Evolutionary conservation across 2,329 filamentous ascomycete genomes (phyloP).

Genomic region (Botrytis pseudocinerea): DNA sequence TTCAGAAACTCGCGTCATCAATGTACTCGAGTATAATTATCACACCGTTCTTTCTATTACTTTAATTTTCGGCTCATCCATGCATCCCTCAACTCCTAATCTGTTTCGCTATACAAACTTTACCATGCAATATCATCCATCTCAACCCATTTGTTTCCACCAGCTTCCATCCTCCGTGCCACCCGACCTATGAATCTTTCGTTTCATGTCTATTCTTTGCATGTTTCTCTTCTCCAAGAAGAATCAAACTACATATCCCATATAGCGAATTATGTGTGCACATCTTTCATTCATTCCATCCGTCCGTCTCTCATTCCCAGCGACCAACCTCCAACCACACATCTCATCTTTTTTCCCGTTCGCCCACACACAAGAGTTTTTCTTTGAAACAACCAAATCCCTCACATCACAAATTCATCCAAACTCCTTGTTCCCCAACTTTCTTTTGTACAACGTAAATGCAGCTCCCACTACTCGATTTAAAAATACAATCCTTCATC

Average conservation of each 20-base stretch:
- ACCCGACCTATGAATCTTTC: background rate
- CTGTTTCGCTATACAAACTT: background rate
- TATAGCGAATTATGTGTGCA: background rate
- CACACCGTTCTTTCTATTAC: background rate
- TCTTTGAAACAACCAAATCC: background rate
- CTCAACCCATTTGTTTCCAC: background rate
- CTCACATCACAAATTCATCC: slow-evolving; percentile 3
- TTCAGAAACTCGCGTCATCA: background rate
- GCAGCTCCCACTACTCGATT: background rate
- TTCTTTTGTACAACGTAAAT: slow-evolving; percentile 6
- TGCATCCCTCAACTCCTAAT: background rate
- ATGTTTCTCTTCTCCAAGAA: background rate
- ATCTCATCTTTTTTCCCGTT: background rate
- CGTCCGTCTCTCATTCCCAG: background rate
- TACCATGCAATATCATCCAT: background rate
- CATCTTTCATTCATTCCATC: background rate
- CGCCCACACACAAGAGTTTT: background rate
- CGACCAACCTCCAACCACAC: background rate
- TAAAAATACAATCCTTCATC: slow-evolving; percentile 5
- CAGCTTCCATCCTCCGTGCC: background rate
- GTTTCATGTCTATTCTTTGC: background rate
- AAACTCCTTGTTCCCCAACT: background rate
- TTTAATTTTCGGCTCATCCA: background rate
- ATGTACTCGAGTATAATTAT: background rate
- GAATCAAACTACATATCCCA: background rate